Evolutionary conservation across 805 yeast species (phyloP), one percentile per base, ranked within the genome.

Genomic region (Alloascoidea africana): DNA sequence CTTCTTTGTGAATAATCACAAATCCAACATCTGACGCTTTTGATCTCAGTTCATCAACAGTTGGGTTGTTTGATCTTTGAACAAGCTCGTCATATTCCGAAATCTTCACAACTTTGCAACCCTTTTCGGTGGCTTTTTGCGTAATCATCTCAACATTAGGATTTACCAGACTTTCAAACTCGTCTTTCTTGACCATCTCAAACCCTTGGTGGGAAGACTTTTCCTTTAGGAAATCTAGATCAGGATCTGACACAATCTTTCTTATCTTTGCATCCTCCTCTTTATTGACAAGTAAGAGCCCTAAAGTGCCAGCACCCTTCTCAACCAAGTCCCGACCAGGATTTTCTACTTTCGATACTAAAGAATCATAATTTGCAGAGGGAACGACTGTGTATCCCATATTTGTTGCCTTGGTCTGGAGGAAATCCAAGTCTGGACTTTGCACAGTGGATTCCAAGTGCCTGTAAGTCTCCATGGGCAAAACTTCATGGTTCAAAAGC

Each of bases 291-390:
- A n/a, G n/a, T n/a, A n/a, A n/a, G n/a, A n/a, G n/a, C n/a, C 36
- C 42, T 8, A 34, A n/a, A 8, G 14, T 27, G 6, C 37, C 33
- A 5, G 56, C 36, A 51, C 15, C 46, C 50, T n/a, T 5, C 5
- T 42, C 44, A 16, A 38, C 4, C 8, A 35, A 38, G 4, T 42
- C 40, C 13, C 41, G 15, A 27, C 36, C 43, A 18, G 53, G 53
- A 17, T 40, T 43, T 15, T 35, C 27, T 13, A 43, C 38, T 18
- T 35, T 36, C 14, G 16, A n/a, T n/a, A 23, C 30, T n/a, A 23
- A 23, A n/a, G 30, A 8, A 8, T 23, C 30, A 23, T 8, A 23
- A 8, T 23, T n/a, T 8, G 30, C n/a, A 8, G 30, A 23, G 8
- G 30, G 30, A 23, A 23, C 30, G n/a, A 23, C 30, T 23, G 8